Evolutionary conservation across 441 rosid species (phyloP).

Genomic region (Euphorbia schlechtendalii): DNA sequence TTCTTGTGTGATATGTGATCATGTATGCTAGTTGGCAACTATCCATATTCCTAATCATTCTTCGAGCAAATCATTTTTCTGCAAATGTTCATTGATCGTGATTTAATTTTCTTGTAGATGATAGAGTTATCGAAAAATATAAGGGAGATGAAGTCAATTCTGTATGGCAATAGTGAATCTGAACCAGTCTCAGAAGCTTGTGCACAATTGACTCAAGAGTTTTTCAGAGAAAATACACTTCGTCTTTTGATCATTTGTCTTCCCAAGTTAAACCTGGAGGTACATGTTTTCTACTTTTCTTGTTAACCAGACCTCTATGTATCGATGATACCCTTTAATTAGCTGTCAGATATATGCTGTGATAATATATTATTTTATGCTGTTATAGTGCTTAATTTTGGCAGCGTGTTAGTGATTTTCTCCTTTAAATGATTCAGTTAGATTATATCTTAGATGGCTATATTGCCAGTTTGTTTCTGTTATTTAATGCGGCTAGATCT

Average conservation of each 20-base stretch:
- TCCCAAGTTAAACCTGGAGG: slow-evolving; percentile 86
- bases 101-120: slow-evolving; percentile 37
- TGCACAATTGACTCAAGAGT: slow-evolving; percentile 84
- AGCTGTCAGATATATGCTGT: background rate
- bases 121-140: slow-evolving; percentile 62
- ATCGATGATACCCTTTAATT: background rate
- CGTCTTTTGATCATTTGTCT: slow-evolving; percentile 70
- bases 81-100: background rate
- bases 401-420: background rate
- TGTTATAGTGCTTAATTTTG: background rate
- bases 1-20: background rate
- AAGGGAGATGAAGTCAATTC: slow-evolving; percentile 80
- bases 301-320: background rate
- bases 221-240: slow-evolving; percentile 71
- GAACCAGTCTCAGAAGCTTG: slow-evolving; percentile 94
- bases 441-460: slow-evolving; percentile 1
- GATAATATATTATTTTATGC: background rate
- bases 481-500: slow-evolving; percentile 14
- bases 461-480: background rate
- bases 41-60: background rate
- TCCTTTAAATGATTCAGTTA: background rate
- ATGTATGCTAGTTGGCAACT: background rate
- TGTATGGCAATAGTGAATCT: slow-evolving; percentile 86
- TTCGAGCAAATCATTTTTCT: background rate
- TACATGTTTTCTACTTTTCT: slow-evolving; percentile 15